These are phyloP conservation scores for Pythium scleroteichum DNA, from an alignment of 352 stramenopile genomes.

Conservation along the genomic window DNA sequence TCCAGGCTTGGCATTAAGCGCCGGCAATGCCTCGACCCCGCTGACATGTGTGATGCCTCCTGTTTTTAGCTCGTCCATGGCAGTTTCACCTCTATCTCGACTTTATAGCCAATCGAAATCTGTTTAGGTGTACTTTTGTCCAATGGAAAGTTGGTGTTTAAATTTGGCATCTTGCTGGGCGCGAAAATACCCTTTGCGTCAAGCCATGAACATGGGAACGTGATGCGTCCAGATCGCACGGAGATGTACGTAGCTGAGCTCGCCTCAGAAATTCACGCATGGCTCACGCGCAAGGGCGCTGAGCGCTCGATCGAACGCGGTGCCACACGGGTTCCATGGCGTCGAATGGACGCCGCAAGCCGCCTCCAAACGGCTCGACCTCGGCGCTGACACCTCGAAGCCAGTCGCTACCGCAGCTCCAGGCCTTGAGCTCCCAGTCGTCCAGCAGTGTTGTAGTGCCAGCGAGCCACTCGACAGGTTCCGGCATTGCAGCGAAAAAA, in stretches of 20 bases:
- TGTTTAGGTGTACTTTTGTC: not conserved
- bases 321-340: slow-evolving; percentile 17
- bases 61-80: slow-evolving; percentile 3
- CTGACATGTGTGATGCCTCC: not conserved
- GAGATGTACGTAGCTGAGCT: slow-evolving; percentile 13
- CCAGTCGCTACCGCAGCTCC: slow-evolving; percentile 50
- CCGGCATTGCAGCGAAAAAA: slow-evolving; percentile 19
- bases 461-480: too few relatives aligned
- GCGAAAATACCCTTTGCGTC: slow-evolving; percentile 12
- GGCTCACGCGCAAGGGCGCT: slow-evolving; percentile 9
- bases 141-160: slow-evolving; percentile 5
- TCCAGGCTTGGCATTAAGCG: not conserved
- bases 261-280: slow-evolving; percentile 7
- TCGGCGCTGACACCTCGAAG: slow-evolving; percentile 28
- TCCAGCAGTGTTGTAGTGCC: not conserved
- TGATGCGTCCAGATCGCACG: not conserved
- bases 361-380: not conserved
- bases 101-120: slow-evolving; percentile 12
- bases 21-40: too few relatives aligned
- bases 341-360: slow-evolving; percentile 22
- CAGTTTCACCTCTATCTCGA: not conserved
- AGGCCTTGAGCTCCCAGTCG: slow-evolving; percentile 3
- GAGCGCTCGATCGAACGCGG: slow-evolving; percentile 17
- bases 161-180: slow-evolving; percentile 12
- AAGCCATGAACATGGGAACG: slow-evolving; percentile 1